Evolutionary conservation across 2,329 filamentous ascomycete species (phyloP).

Genomic region (Calonectria naviculata): DNA sequence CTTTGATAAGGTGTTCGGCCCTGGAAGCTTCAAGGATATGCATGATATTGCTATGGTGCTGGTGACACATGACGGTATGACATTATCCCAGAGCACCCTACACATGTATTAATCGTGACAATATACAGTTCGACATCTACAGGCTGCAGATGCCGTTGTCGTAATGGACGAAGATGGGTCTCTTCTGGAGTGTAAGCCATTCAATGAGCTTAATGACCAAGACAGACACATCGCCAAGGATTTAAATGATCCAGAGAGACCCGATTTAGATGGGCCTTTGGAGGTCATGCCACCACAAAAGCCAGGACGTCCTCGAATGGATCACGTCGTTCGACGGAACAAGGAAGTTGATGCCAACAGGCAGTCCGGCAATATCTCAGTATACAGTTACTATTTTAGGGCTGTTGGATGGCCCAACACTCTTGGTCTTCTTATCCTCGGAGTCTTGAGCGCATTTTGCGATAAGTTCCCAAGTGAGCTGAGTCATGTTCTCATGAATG

Average conservation of each 20-base stretch:
- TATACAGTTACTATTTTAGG: not conserved
- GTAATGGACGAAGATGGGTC: not conserved
- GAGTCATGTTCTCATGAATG: not conserved
- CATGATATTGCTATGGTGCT: not conserved
- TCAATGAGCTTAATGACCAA: not conserved
- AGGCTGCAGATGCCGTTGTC: not conserved
- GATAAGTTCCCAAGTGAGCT: not conserved
- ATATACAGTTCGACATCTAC: not conserved
- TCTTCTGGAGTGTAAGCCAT: not conserved
- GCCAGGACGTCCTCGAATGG: not conserved
- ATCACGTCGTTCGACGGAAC: not conserved
- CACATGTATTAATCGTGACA: not conserved
- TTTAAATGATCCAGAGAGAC: not conserved
- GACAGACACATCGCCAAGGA: not conserved
- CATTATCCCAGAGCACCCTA: not conserved
- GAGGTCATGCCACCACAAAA: not conserved
- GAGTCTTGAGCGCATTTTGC: not conserved
- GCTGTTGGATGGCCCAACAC: not conserved
- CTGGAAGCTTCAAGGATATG: constrained; percentile 12
- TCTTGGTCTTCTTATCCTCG: not conserved
- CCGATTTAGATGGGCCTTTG: not conserved
- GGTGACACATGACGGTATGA: not conserved
- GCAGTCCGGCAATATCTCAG: not conserved
- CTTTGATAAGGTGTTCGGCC: constrained; percentile 28
- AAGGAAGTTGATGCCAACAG: not conserved